A percentile compares a stretch with the other conserved stretches of the same genome.
These are phyloP conservation scores for Aquilaria malaccensis DNA, from an alignment of 345 rosid genomes.

Conservation along the genomic window DNA sequence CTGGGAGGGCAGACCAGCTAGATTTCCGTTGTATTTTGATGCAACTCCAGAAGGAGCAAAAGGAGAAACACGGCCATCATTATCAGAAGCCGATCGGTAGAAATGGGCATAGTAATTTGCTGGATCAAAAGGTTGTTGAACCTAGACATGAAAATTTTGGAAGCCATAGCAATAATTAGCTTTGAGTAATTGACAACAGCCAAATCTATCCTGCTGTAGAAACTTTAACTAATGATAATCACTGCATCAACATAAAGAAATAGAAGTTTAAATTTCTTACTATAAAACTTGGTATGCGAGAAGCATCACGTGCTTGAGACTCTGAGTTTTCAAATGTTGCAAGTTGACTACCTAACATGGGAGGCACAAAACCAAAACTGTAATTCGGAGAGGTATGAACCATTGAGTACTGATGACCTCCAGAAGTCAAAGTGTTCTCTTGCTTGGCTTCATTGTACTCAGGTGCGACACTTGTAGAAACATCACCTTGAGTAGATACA, in stretches of 20 bases:
- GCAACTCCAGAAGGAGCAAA: conserved; percentile 63
- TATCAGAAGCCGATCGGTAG: conserved; percentile 61
- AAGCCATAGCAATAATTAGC: conserved; percentile 12
- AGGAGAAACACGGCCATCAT: conserved; percentile 80
- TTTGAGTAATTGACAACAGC: conserved; percentile 5
- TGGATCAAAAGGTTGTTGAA: conserved; percentile 79
- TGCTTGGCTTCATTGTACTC: conserved; percentile 60
- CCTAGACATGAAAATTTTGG: conserved; percentile 35
- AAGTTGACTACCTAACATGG: conserved; percentile 55
- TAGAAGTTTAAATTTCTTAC: conserved; percentile 35
- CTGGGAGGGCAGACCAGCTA: conserved; percentile 61
- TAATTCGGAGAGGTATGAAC: conserved; percentile 55
- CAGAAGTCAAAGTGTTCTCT: conserved; percentile 40
- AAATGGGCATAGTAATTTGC: conserved; percentile 70
- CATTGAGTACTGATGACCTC: conserved; percentile 47
- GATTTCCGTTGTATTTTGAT: conserved; percentile 73
- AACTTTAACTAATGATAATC: conserved; percentile 1
- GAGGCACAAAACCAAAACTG: conserved; percentile 54
- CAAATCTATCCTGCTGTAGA: background rate
- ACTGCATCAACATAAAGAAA: conserved; percentile 5
- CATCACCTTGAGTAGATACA: conserved; percentile 52
- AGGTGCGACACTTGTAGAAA: conserved; percentile 29
- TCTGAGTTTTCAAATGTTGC: conserved; percentile 66
- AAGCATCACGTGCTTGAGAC: conserved; percentile 63
- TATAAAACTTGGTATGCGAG: conserved; percentile 70